Evolutionary conservation across 1,284 basidiomycete genomes (phyloP), one percentile per base, ranked within the genome.

Genomic region (Ustilago nuda): DNA sequence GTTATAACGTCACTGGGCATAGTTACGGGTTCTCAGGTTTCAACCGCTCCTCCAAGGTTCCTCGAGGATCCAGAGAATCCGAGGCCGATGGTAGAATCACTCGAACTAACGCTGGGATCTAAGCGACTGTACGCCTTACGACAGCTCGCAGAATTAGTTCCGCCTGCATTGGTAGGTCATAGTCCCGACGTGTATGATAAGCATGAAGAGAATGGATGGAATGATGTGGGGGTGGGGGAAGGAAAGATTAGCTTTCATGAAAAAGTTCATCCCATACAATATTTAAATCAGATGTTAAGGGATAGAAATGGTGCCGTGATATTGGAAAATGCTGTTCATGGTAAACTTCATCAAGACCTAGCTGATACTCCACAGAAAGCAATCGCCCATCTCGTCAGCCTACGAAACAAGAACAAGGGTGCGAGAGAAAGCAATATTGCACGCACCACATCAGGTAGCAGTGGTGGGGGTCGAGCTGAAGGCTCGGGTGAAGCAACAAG

Each of bases 251-350:
- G 8, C 0, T 19, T 56, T 6, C 66, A 62, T 15, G 39, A 57
- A 19, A 39, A 46, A 2, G 37, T 74, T 6, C 72, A 74, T 43
- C 72, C 72, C 0, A 56, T 74, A 12, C 66, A 74, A 17, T 74
- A 74, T 43, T 1, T 60, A 13, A 23, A 23, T 13, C 41, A 62
- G 13, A 52, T 74, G 51, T 4, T 74, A 19, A 41, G 41, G 2
- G 60, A 69, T 12, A 17, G 19, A 19, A 41, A 63, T 27, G 58
- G 30, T 3, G 63, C 60, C 0, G 50, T 62, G 2, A 32, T 53
- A 1, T 11, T 74, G 3, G 72, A 74, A 53, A 74, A 74, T 37
- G 9, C 55, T 3, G 39, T 68, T 7, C 56, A 63, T 23, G 48
- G 37, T 4, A 39, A 43, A 3, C 23, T 66, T 8, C 45, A 59